phyloP scores from a whole-genome alignment of 2,329 filamentous ascomycete genomes.

The Epichloe typhina region DNA sequence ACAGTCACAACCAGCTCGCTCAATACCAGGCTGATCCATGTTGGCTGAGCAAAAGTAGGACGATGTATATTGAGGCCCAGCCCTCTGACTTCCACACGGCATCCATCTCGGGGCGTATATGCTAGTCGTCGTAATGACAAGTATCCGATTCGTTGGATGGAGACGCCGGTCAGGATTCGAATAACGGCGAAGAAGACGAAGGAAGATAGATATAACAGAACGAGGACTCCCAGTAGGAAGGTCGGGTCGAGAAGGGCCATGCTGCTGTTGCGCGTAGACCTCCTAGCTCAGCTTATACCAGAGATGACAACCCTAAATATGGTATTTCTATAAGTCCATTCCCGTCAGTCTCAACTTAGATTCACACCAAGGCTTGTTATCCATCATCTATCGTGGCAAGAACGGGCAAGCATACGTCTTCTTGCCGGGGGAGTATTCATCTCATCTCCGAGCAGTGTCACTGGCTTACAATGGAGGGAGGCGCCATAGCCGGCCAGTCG shows the following conservation, averaged over 20 bases:
- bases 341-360: background rate
- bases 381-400: no score
- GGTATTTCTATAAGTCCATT: background rate
- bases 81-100: slow-evolving; percentile 79
- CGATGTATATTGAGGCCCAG: slow-evolving; percentile 80
- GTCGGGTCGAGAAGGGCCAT: slow-evolving; percentile 62
- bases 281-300: background rate
- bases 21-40: slow-evolving; percentile 84
- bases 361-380: background rate
- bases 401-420: slow-evolving; percentile 1
- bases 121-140: slow-evolving; percentile 82
- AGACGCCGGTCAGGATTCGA: slow-evolving; percentile 84
- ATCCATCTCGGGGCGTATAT: slow-evolving; percentile 77
- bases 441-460: background rate
- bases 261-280: background rate
- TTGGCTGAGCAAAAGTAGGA: slow-evolving; percentile 92
- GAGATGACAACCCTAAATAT: background rate
- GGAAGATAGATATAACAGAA: slow-evolving; percentile 78
- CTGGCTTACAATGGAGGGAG: slow-evolving; percentile 1
- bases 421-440: background rate
- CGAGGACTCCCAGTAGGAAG: slow-evolving; percentile 73
- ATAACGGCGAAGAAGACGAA: slow-evolving; percentile 90
- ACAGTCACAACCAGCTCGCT: slow-evolving; percentile 76
- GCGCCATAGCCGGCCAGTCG: slow-evolving; percentile 2
- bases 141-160: slow-evolving; percentile 90